phyloP scores from a whole-genome alignment of 495 filamentous ascomycete species.

The Astrothelium macrocarpum region DNA sequence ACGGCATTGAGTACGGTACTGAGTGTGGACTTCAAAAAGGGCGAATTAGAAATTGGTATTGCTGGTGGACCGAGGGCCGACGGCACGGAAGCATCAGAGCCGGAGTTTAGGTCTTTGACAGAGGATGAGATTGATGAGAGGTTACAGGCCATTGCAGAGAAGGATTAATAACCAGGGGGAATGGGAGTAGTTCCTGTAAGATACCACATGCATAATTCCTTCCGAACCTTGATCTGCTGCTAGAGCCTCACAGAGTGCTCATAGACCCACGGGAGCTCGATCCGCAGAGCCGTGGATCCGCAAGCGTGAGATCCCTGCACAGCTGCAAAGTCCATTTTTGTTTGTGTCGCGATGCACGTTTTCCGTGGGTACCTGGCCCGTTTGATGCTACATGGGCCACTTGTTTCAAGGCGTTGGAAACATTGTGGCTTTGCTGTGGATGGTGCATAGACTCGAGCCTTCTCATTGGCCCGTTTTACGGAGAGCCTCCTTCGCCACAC shows the following conservation, averaged over 20 bases:
- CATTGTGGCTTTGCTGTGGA: background rate
- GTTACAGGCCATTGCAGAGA: constrained; percentile 94
- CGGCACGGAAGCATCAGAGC: constrained; percentile 67
- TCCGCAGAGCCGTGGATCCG: background rate
- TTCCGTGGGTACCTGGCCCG: background rate
- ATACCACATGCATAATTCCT: constrained; percentile 1
- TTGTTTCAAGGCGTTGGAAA: background rate
- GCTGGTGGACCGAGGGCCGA: constrained; percentile 74
- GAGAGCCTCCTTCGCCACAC: background rate
- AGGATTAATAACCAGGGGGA: constrained; percentile 56
- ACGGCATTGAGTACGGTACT: constrained; percentile 88
- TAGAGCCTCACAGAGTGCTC: background rate
- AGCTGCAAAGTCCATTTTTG: background rate
- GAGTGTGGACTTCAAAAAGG: constrained; percentile 99
- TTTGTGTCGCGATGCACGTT: background rate
- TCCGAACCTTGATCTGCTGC: background rate
- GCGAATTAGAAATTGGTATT: constrained; percentile 94
- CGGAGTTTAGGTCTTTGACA: constrained; percentile 76
- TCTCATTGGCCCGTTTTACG: background rate
- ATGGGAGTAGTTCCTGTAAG: background rate
- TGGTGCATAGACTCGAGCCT: background rate
- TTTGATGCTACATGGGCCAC: background rate
- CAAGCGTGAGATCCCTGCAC: background rate
- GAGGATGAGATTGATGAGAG: constrained; percentile 98
- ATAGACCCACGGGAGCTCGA: background rate